Conservation (phyloP, 2,329 filamentous ascomycete species). For the Beauveria caledonica region DNA sequence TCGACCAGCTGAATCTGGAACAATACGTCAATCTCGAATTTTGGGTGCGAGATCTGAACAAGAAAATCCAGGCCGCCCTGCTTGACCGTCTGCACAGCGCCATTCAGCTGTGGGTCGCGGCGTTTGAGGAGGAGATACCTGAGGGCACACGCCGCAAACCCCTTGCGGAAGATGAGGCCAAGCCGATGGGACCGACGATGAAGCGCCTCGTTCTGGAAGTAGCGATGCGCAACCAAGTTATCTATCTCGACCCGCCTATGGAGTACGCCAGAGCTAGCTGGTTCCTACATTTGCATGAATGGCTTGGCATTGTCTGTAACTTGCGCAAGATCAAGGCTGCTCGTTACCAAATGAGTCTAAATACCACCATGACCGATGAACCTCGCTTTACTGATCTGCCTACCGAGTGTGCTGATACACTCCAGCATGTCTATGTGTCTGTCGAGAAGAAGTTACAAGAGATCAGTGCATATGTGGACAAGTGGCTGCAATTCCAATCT, state of each 20-base stretch:
- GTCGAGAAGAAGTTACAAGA: slow-evolving; percentile 76
- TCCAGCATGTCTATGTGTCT: slow-evolving; percentile 72
- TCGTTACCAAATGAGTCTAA: slow-evolving; percentile 82
- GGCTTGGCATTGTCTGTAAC: slow-evolving; percentile 89
- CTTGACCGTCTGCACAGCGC: slow-evolving; percentile 77
- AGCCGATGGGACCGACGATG: slow-evolving; percentile 54
- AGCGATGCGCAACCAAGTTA: slow-evolving; percentile 95
- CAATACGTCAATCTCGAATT: slow-evolving; percentile 87
- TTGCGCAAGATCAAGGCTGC: slow-evolving; percentile 91
- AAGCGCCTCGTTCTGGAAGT: slow-evolving; percentile 78
- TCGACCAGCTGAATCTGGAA: slow-evolving; percentile 94
- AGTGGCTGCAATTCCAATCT: slow-evolving; percentile 98
- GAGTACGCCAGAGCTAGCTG: slow-evolving; percentile 89
- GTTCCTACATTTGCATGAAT: slow-evolving; percentile 86
- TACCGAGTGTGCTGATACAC: slow-evolving; percentile 68
- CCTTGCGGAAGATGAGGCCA: slow-evolving; percentile 35
- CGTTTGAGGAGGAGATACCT: slow-evolving; percentile 60
- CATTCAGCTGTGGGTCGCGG: slow-evolving; percentile 76
- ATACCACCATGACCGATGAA: slow-evolving; percentile 56
- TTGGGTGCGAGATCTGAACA: slow-evolving; percentile 85
- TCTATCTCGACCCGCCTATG: slow-evolving; percentile 89
- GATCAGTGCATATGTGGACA: slow-evolving; percentile 82
- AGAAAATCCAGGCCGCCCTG: slow-evolving; percentile 72
- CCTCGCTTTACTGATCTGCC: slow-evolving; percentile 78
- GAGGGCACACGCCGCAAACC: slow-evolving; percentile 47